Conservation (phyloP, 495 filamentous ascomycete species). For the Daldinia loculata region DNA sequence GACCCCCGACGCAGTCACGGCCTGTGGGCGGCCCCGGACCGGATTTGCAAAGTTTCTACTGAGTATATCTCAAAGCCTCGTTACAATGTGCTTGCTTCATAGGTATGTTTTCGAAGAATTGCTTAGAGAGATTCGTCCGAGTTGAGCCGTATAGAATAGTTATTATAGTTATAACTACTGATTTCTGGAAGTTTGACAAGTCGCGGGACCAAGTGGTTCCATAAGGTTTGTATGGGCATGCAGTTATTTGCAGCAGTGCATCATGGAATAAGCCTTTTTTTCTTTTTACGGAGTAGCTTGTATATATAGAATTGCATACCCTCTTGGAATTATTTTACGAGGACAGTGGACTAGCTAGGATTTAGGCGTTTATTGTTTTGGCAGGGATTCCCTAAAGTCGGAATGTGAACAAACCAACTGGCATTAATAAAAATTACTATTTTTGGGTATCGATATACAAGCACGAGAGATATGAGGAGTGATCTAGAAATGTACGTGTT, state of each 20-base stretch:
- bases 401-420: background rate
- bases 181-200: background rate
- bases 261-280: background rate
- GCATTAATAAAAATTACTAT: slow-evolving; percentile 15
- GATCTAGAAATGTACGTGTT: slow-evolving; percentile 16
- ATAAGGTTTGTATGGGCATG: background rate
- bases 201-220: background rate
- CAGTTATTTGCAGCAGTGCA: background rate
- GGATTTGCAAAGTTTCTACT: slow-evolving; percentile 45
- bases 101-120: background rate
- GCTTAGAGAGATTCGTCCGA: background rate
- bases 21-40: slow-evolving; percentile 29
- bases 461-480: background rate
- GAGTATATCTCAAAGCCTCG: background rate
- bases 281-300: slow-evolving; percentile 7
- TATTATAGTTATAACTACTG: no score
- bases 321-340: slow-evolving; percentile 7
- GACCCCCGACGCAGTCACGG: slow-evolving; percentile 2
- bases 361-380: slow-evolving; percentile 25
- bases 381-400: background rate
- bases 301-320: slow-evolving; percentile 21
- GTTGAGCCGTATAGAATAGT: background rate
- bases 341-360: background rate
- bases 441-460: background rate
- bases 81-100: background rate